Base-by-base conservation (phyloP, 192 early-diverging fungal genomes). In the Haplosporangium gracile region DNA sequence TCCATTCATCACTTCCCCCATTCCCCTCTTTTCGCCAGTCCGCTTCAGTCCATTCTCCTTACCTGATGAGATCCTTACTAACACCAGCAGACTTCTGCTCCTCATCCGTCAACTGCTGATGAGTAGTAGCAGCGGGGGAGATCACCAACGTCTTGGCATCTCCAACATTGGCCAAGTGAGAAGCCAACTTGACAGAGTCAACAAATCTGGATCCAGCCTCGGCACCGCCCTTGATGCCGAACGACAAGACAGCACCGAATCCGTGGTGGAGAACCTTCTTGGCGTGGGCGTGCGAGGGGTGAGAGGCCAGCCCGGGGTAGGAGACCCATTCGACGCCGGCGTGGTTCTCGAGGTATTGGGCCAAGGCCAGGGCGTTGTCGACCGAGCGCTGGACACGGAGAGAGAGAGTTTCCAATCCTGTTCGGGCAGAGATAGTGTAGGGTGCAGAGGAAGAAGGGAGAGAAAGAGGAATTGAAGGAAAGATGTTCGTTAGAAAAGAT, bases 91-190 rank as follows among this genome's bases (percentile, higher is more conserved):
- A 77, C n/a, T 80, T 38, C 84, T 97, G 96, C 89, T 98, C 97
- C 42, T 93, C 93, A 77, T 95, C 93, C 8, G 92, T 91, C 60
- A 98, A 89, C 88, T 97, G 97, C 83, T 95, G 95, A 83, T 99
- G 97, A 18, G 96, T 99, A 9, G 97, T 98, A 38, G 92, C 85
- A 29, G 95, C 90, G 15, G 97, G 96, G 74, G 97, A 95, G 78
- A 97, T 96, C 29, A 95, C 95, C 36, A 99, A 90, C 10, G 97
- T 98, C 83, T 96, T 93, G 13, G 95, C 93, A 88, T 99, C 97
- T 70, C 97, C 97, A n/a, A 99, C 96, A 76, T 99, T 99, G 60
- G 97, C 97, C 34, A 99, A 87, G 85, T 98, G 96, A n/a, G 95
- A 96, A 5, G 94, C 92, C 36, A 99, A 92, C 83, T 97, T 91